These are phyloP conservation scores for Sporothrix brunneoviolacea DNA, from an alignment of 2,329 filamentous ascomycete species.

Conservation along the genomic window DNA sequence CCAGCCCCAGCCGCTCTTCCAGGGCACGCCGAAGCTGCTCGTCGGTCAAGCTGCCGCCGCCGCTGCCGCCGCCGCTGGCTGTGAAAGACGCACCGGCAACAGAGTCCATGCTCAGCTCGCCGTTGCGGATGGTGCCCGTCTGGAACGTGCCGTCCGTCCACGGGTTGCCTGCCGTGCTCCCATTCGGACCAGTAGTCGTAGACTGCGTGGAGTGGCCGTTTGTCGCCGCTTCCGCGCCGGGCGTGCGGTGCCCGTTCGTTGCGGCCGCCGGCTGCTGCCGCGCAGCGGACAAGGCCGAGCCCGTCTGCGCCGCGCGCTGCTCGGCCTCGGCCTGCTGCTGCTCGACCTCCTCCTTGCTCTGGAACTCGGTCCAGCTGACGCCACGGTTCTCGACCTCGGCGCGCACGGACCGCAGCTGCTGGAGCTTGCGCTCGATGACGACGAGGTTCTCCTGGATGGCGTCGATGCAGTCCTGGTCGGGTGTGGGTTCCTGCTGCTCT, in stretches of 20 bases:
- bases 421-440: conserved; percentile 62
- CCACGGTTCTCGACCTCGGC: conserved; percentile 57
- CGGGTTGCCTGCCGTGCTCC: conserved; percentile 29
- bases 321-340: conserved; percentile 11
- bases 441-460: conserved; percentile 65
- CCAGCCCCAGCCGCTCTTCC: conserved; percentile 46
- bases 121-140: conserved; percentile 49
- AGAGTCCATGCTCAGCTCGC: conserved; percentile 40
- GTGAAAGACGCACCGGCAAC: conserved; percentile 11
- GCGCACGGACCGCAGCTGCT: conserved; percentile 57
- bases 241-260: not conserved
- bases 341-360: conserved; percentile 36
- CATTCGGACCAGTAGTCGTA: conserved; percentile 18
- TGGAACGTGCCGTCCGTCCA: conserved; percentile 61
- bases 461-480: conserved; percentile 66
- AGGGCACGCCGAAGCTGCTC: conserved; percentile 52
- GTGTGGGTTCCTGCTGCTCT: conserved; percentile 24
- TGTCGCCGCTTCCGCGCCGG: no score
- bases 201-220: no score
- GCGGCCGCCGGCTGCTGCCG: not conserved
- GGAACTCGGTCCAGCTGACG: conserved; percentile 50
- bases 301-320: conserved; percentile 6
- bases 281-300: conserved; percentile 1
- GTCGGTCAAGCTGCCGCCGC: conserved; percentile 47
- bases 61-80: conserved; percentile 1